Evolutionary conservation across 2,329 filamentous ascomycete species (phyloP).

Genomic region (Aspergillus hiratsukae): DNA sequence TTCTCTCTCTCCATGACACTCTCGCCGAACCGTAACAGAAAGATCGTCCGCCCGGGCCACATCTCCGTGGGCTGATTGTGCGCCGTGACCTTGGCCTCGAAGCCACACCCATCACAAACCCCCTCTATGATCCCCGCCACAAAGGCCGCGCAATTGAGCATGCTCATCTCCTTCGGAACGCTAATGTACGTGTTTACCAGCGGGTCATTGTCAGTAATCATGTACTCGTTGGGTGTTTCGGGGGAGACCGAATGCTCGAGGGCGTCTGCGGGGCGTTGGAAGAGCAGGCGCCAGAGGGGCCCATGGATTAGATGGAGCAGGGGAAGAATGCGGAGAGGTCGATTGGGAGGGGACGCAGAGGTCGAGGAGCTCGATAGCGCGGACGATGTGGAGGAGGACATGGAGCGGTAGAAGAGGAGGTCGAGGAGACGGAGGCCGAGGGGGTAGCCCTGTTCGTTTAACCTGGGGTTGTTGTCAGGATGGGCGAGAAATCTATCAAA

Average conservation of each 20-base stretch:
- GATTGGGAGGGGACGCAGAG: slow-evolving; percentile 63
- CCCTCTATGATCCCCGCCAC: slow-evolving; percentile 95
- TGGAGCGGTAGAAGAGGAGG: slow-evolving; percentile 81
- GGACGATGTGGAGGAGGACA: slow-evolving; percentile 76
- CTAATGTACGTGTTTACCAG: slow-evolving; percentile 91
- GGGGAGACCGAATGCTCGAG: slow-evolving; percentile 83
- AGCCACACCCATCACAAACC: slow-evolving; percentile 87
- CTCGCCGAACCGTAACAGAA: slow-evolving; percentile 86
- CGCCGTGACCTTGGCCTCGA: slow-evolving; percentile 82
- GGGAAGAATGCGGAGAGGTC: slow-evolving; percentile 82
- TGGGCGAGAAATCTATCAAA: neutral
- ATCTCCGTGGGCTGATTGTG: slow-evolving; percentile 73
- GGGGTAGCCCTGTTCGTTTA: slow-evolving; percentile 88
- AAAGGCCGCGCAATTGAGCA: slow-evolving; percentile 93
- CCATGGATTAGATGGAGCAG: slow-evolving; percentile 95
- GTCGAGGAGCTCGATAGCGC: slow-evolving; percentile 76
- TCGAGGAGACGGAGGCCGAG: slow-evolving; percentile 93
- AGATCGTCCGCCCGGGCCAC: slow-evolving; percentile 96
- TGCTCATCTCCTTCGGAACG: slow-evolving; percentile 90
- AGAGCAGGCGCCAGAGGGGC: slow-evolving; percentile 86
- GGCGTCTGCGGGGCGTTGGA: slow-evolving; percentile 82
- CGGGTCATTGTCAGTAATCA: slow-evolving; percentile 98
- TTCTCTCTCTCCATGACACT: slow-evolving; percentile 89
- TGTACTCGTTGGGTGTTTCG: slow-evolving; percentile 88
- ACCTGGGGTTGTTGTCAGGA: slow-evolving; percentile 45